Evolutionary conservation across 192 early-diverging fungal species (phyloP).

Genomic region (Rhizoclosmatium sp.): DNA sequence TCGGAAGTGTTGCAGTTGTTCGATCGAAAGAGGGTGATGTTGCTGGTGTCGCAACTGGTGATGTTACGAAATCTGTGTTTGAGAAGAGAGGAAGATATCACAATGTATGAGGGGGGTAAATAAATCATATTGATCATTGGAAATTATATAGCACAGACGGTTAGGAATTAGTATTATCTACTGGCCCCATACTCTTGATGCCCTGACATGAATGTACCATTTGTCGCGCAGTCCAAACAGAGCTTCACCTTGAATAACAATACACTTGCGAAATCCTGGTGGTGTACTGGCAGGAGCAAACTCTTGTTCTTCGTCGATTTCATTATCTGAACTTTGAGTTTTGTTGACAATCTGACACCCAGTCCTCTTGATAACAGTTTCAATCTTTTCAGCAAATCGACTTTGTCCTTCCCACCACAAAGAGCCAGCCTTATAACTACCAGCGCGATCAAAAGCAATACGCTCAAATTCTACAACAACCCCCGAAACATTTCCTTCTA

Average conservation of each 20-base stretch:
- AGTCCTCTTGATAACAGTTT: slow-evolving; percentile 6
- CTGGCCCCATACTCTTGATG: neutral
- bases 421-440: neutral
- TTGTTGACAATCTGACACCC: neutral
- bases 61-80: slow-evolving; percentile 41
- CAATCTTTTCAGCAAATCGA: slow-evolving; percentile 19
- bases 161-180: too few species aligned
- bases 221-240: slow-evolving; percentile 25
- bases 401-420: slow-evolving; percentile 28
- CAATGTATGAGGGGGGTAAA: slow-evolving; percentile 46
- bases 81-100: slow-evolving; percentile 50
- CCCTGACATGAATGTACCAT: slow-evolving; percentile 26
- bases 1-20: slow-evolving; percentile 53
- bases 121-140: neutral
- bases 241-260: slow-evolving; percentile 31
- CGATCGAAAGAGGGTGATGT: slow-evolving; percentile 50
- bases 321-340: neutral
- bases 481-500: slow-evolving; percentile 25
- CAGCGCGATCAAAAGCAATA: neutral
- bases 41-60: slow-evolving; percentile 42
- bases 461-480: slow-evolving; percentile 26
- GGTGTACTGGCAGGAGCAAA: neutral
- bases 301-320: neutral
- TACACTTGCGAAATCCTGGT: slow-evolving; percentile 34
- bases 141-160: too few species aligned